Base-by-base conservation (phyloP, 2,329 filamentous ascomycete genomes). In the Mycocentrospora acerina region DNA sequence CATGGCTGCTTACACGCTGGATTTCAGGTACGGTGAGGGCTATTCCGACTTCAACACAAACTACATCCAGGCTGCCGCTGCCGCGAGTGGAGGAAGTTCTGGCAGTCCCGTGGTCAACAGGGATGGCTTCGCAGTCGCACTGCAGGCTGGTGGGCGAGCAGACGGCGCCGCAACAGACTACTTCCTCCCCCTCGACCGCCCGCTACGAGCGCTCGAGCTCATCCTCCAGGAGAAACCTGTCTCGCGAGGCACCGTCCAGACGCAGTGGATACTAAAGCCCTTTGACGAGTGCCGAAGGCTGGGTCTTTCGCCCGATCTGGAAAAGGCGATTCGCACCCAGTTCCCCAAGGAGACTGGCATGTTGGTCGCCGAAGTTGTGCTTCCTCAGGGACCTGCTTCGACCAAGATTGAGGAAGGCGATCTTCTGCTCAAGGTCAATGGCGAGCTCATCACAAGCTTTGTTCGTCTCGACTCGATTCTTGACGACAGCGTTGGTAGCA, bases 141-240 rank as follows among this genome's bases (percentile, higher is more conserved):
- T 98, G 29, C 93, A 98, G 70, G 93, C 93, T 30, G 93, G 94
- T 46, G 93, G 93, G 29, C 81, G 93, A 68, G 87, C 88, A 19
- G 93, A 98, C 63, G 91, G 91, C 44, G 93, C 93, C 29, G 91
- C 94, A 10, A 98, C 93, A 14, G 93, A 98, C 67, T 98, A 98
- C 68, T 97, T 98, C 69, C 75, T 98, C 4, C 93, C 93, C 1
- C 76, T 98, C 11, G 91, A 98, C 65, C 85, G 93, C 40, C 93
- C 94, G 1, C 71, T 91, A 27, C 83, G 93, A 48, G 93, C 93
- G 1, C 75, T 98, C 37, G 80, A 89, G 61, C 94, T 90, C 59
- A 85, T 98, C 38, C 89, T 86, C 62, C 77, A 84, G 50, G 83
- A 81, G 24, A 79, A 83, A 53, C 79, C 79, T 2, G 84, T 98